phyloP scores from a whole-genome alignment of 1,284 basidiomycete genomes.

The Pseudozyma sp. region DNA sequence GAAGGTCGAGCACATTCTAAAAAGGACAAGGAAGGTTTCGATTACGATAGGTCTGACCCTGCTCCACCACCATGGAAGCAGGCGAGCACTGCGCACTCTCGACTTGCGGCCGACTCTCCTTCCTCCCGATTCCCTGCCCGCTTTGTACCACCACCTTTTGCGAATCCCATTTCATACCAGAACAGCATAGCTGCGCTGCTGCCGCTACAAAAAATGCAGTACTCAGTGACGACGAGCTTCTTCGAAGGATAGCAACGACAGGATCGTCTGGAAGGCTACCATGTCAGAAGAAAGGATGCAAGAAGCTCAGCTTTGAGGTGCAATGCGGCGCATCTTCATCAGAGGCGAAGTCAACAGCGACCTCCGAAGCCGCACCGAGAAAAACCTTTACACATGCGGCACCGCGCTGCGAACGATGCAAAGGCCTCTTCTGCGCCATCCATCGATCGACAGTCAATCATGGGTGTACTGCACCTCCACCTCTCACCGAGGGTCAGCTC shows the following conservation, averaged over 20 bases:
- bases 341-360: not conserved
- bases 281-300: constrained; percentile 58
- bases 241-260: constrained; percentile 18
- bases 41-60: not conserved
- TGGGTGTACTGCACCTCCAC: constrained; percentile 50
- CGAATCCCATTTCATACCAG: constrained; percentile 56
- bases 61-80: constrained; percentile 41
- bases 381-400: constrained; percentile 49
- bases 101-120: constrained; percentile 52
- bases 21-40: not conserved
- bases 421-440: constrained; percentile 52
- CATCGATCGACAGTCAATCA: constrained; percentile 52
- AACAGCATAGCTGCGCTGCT: constrained; percentile 49
- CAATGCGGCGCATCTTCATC: constrained; percentile 3
- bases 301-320: constrained; percentile 53
- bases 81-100: constrained; percentile 52
- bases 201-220: constrained; percentile 30
- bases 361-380: not conserved
- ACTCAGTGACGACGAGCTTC: constrained; percentile 45
- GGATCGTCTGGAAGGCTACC: constrained; percentile 44
- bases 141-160: constrained; percentile 52
- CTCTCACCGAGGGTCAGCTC: constrained; percentile 55
- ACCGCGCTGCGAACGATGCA: constrained; percentile 57
- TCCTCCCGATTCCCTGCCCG: constrained; percentile 56
- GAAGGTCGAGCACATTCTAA: constrained; percentile 12